These are phyloP conservation scores for Aegilops longissima DNA, from an alignment of 176 grass and related monocot genomes.

Conservation along the genomic window DNA sequence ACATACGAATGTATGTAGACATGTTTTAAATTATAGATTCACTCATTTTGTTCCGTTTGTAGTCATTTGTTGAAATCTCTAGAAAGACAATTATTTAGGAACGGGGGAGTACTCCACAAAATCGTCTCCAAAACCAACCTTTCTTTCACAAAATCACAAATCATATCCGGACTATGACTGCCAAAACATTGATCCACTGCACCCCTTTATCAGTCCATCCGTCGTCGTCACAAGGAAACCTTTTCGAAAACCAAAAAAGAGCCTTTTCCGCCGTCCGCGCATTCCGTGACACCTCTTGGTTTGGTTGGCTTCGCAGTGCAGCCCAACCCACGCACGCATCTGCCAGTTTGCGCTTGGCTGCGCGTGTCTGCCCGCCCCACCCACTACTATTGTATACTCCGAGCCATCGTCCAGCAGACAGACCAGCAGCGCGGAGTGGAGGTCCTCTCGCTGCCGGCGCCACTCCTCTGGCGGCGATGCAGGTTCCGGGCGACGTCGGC, in stretches of 20 bases:
- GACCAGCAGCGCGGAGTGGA: not conserved
- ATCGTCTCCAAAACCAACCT: too few relatives aligned
- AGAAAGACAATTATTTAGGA: too few relatives aligned
- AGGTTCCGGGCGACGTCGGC: conserved; percentile 17
- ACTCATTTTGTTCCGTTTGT: too few relatives aligned
- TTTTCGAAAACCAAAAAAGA: conserved; percentile 16
- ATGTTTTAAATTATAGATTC: too few relatives aligned
- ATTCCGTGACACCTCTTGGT: conserved; percentile 23
- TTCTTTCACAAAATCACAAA: too few relatives aligned
- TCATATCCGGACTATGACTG: too few relatives aligned
- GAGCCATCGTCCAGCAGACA: not conserved
- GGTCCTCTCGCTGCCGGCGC: not conserved
- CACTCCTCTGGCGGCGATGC: conserved; percentile 27
- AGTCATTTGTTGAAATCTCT: too few relatives aligned
- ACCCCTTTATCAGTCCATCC: not conserved
- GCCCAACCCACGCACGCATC: conserved; percentile 28
- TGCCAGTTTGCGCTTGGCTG: not conserved
- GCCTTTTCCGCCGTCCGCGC: conserved; percentile 30
- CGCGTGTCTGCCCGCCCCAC: not conserved
- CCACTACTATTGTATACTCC: not conserved
- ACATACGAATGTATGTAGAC: too few relatives aligned
- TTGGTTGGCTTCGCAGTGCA: not conserved
- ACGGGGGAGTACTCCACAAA: too few relatives aligned
- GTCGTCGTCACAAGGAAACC: not conserved
- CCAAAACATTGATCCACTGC: too few relatives aligned